phyloP scores from a whole-genome alignment of 78 protist genomes.

The Salpingoeca rosetta region DNA sequence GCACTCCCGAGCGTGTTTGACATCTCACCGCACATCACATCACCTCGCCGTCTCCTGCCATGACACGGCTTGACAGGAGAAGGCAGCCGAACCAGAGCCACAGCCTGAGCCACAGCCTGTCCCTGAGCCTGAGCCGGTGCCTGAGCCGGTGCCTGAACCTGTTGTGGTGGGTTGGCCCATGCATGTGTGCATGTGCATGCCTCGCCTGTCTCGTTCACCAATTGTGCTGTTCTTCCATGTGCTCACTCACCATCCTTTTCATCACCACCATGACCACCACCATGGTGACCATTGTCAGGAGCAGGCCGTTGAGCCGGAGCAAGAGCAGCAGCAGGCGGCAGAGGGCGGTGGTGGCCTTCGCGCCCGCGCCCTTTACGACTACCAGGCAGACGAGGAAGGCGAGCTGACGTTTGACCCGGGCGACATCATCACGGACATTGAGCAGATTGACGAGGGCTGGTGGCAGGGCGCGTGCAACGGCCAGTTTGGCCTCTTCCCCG shows the following conservation, averaged over 20 bases:
- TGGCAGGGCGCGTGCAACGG: conserved; percentile 4
- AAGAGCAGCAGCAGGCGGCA: not conserved
- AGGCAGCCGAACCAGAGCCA: not conserved
- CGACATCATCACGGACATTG: not conserved
- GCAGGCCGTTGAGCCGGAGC: not conserved
- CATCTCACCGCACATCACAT: no score
- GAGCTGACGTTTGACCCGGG: conserved; percentile 7
- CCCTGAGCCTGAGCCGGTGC: not conserved
- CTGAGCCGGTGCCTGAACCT: not conserved
- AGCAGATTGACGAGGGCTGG: conserved; percentile 1
- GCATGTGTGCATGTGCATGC: no score
- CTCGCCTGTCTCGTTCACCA: no score
- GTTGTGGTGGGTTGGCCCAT: no score
- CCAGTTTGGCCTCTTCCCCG: conserved; percentile 10
- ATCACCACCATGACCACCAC: not conserved
- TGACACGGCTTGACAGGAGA: no score
- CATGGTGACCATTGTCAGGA: not conserved
- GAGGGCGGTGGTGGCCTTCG: not conserved
- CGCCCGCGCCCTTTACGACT: not conserved
- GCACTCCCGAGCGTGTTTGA: no score
- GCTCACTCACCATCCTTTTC: not conserved
- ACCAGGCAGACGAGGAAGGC: not conserved
- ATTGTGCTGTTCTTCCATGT: no score
- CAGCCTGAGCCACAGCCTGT: not conserved
- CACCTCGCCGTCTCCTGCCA: no score